Evolutionary conservation across 2,329 filamentous ascomycete species (phyloP).

Genomic region (Beauveria australis): DNA sequence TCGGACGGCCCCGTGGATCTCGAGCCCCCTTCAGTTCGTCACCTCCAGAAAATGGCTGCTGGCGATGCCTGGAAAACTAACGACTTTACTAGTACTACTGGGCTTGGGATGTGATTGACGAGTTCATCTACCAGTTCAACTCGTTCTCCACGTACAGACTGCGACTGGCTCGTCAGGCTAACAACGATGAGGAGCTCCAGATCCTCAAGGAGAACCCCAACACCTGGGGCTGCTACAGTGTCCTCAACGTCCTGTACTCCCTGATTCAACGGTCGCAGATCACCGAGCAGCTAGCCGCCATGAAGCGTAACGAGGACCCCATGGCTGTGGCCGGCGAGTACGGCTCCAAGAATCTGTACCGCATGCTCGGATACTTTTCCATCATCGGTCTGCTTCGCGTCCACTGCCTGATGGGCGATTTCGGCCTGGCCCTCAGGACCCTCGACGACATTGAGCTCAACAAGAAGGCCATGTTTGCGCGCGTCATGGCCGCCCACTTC

Average conservation of each 20-base stretch:
- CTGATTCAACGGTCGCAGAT: constrained; percentile 98
- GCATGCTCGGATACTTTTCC: constrained; percentile 98
- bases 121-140: constrained; percentile 99
- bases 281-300: constrained; percentile 89
- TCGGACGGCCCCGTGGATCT: constrained; percentile 97
- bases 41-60: background rate
- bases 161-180: constrained; percentile 71
- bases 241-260: constrained; percentile 98
- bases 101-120: constrained; percentile 99
- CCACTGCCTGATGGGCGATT: constrained; percentile 93
- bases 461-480: constrained; percentile 99
- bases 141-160: constrained; percentile 97
- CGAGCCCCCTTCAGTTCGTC: constrained; percentile 85
- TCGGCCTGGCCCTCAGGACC: constrained; percentile 96
- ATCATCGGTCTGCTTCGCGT: constrained; percentile 95
- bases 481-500: constrained; percentile 99
- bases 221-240: constrained; percentile 99
- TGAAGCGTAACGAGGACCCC: constrained; percentile 89
- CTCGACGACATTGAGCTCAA: constrained; percentile 99
- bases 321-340: constrained; percentile 87
- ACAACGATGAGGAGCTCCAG: constrained; percentile 87
- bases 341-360: constrained; percentile 86
- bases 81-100: constrained; percentile 75
- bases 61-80: constrained; percentile 10
- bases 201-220: constrained; percentile 94